These are phyloP conservation scores for Russula earlei DNA, from an alignment of 768 basidiomycete species.

Conservation along the genomic window DNA sequence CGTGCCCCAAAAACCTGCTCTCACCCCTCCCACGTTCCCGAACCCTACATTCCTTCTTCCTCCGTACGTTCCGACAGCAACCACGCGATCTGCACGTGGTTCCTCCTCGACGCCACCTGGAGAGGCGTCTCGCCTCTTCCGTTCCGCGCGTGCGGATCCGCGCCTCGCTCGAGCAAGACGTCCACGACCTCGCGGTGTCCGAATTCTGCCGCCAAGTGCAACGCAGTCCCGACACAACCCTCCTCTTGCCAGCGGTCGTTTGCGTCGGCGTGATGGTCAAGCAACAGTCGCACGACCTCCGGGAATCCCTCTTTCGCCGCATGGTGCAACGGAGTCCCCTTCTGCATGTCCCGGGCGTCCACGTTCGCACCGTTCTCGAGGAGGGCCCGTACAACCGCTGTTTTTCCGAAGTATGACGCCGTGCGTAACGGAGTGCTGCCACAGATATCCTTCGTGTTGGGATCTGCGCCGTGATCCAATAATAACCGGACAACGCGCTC, in stretches of 20 bases:
- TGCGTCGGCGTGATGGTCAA: neutral
- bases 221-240: neutral
- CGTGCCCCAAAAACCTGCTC: no score
- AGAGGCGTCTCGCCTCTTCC: neutral
- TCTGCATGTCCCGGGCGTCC: neutral
- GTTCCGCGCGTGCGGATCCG: neutral
- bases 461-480: neutral
- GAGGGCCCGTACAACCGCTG: neutral
- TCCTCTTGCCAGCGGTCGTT: neutral
- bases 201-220: neutral
- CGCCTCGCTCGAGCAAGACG: neutral
- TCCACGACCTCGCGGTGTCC: neutral
- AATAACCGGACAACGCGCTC: neutral
- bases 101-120: neutral
- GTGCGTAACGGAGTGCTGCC: neutral
- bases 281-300: neutral
- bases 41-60: no score
- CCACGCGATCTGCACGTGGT: neutral
- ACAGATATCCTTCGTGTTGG: neutral
- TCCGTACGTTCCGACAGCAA: neutral
- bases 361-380: neutral
- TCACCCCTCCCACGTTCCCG: no score
- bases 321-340: neutral
- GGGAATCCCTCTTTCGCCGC: neutral
- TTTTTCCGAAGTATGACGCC: neutral